phyloP scores from a whole-genome alignment of 192 early-diverging fungal genomes.

The Umbelopsis ramanniana region DNA sequence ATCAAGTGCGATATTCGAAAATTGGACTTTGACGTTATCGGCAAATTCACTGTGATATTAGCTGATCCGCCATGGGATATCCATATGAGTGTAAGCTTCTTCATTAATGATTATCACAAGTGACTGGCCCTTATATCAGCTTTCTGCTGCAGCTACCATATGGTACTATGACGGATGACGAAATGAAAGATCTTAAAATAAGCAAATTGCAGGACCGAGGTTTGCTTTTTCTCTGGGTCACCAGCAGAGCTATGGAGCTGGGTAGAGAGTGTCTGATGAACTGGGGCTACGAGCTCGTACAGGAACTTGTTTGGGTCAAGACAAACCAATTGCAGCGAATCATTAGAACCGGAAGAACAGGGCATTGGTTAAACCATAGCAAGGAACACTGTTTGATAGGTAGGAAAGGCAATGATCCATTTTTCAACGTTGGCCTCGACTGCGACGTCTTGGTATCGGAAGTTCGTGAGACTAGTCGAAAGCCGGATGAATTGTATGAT shows the following conservation, averaged over 20 bases:
- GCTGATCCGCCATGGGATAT: slow-evolving; percentile 74
- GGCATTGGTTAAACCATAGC: slow-evolving; percentile 70
- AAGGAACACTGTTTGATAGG: slow-evolving; percentile 71
- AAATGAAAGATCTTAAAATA: slow-evolving; percentile 61
- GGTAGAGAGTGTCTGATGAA: slow-evolving; percentile 55
- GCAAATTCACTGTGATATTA: slow-evolving; percentile 67
- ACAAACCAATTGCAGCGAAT: slow-evolving; percentile 65
- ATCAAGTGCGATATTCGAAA: slow-evolving; percentile 63
- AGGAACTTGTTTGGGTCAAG: slow-evolving; percentile 71
- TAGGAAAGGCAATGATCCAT: slow-evolving; percentile 51
- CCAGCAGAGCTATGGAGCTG: slow-evolving; percentile 67
- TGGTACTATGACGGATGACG: slow-evolving; percentile 70
- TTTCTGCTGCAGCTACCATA: slow-evolving; percentile 54
- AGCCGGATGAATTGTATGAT: slow-evolving; percentile 67
- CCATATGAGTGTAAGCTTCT: slow-evolving; percentile 53
- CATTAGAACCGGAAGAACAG: slow-evolving; percentile 66
- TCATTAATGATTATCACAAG: not conserved
- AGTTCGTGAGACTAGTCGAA: slow-evolving; percentile 61
- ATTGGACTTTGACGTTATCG: slow-evolving; percentile 56
- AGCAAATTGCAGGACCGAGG: slow-evolving; percentile 56
- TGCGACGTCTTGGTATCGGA: slow-evolving; percentile 66
- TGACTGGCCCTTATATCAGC: not conserved
- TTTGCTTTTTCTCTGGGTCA: slow-evolving; percentile 67
- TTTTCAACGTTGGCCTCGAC: slow-evolving; percentile 50
- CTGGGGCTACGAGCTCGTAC: slow-evolving; percentile 61